These are phyloP conservation scores for Yarrowia porcina DNA, from an alignment of 805 yeast genomes.

Conservation along the genomic window DNA sequence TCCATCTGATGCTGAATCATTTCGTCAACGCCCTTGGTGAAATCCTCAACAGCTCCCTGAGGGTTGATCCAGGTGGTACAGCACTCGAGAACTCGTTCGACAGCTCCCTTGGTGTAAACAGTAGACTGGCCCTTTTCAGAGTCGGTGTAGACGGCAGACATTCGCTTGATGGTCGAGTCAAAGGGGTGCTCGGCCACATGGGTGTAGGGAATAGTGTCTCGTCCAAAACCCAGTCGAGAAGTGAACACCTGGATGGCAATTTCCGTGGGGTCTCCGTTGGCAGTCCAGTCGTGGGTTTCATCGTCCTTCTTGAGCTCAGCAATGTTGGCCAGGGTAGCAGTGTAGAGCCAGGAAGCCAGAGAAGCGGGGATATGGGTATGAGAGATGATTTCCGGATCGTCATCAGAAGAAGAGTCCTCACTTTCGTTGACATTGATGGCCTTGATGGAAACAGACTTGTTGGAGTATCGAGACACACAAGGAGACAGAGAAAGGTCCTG, in stretches of 20 bases:
- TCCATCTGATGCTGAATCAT: constrained; percentile 55
- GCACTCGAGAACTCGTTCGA: constrained; percentile 59
- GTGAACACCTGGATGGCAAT: constrained; percentile 80
- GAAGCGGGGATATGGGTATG: constrained; percentile 22
- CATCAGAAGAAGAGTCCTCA: constrained; percentile 16
- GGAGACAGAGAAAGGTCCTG: constrained; percentile 29
- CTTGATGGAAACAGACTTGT: background rate
- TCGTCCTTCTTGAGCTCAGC: constrained; percentile 49
- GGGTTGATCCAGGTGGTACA: constrained; percentile 54
- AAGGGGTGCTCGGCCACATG: constrained; percentile 68
- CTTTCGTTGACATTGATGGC: background rate
- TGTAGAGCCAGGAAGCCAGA: constrained; percentile 52
- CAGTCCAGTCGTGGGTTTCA: constrained; percentile 54
- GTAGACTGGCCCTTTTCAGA: constrained; percentile 29
- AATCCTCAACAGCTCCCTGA: constrained; percentile 31
- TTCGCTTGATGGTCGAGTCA: constrained; percentile 69
- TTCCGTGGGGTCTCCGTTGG: constrained; percentile 88
- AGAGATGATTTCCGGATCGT: constrained; percentile 3
- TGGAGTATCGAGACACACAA: constrained; percentile 21
- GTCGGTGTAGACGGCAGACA: constrained; percentile 56
- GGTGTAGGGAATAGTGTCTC: constrained; percentile 43
- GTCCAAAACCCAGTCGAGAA: constrained; percentile 47
- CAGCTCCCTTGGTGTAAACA: constrained; percentile 70
- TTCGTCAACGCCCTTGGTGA: constrained; percentile 37
- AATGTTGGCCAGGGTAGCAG: constrained; percentile 77